These are phyloP conservation scores for Aechmea fasciata DNA, from an alignment of 176 grass and related monocot species.

Conservation along the genomic window DNA sequence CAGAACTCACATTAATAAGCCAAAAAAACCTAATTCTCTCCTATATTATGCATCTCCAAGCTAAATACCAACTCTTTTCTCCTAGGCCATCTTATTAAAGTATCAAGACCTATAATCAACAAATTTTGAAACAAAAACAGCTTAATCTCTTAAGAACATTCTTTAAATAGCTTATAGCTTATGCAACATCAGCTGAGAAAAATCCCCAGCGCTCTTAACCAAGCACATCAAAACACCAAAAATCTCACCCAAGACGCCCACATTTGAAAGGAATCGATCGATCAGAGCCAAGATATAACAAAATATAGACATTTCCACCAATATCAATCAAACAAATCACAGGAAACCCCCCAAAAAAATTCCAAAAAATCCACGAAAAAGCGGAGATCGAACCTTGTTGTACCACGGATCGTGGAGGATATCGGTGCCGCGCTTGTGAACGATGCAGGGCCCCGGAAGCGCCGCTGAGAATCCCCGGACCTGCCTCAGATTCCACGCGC, in stretches of 20 bases:
- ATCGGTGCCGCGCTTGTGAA: conserved; percentile 85
- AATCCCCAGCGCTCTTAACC: too few species aligned
- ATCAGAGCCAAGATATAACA: too few species aligned
- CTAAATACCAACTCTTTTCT: neutral
- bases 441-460: conserved; percentile 72
- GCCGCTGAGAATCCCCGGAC: conserved; percentile 45
- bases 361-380: conserved; percentile 3
- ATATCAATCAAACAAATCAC: neutral
- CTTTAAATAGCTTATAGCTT: too few species aligned
- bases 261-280: too few species aligned
- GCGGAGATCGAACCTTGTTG: conserved; percentile 50
- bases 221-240: too few species aligned
- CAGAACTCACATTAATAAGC: neutral
- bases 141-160: neutral
- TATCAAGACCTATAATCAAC: neutral
- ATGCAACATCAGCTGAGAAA: too few species aligned
- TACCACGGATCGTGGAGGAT: conserved; percentile 93
- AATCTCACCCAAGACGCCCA: too few species aligned
- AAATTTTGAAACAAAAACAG: neutral
- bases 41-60: neutral
- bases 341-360: conserved; percentile 11
- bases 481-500: conserved; percentile 47
- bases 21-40: neutral
- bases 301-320: neutral
- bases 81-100: neutral